phyloP scores from a whole-genome alignment of 257 asterid genomes.

The Datura wrightii region DNA sequence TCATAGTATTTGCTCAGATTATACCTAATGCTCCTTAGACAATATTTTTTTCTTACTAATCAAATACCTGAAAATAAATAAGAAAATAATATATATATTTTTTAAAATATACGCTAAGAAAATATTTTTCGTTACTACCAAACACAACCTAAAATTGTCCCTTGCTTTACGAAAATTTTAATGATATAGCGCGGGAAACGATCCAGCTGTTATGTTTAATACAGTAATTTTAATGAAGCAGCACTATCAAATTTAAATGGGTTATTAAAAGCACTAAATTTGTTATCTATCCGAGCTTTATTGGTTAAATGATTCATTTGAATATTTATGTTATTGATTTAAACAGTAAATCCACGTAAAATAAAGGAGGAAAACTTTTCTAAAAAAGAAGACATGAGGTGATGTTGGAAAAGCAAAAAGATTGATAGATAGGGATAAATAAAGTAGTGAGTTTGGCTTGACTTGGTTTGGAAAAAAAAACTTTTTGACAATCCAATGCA shows the following conservation, averaged over 20 bases:
- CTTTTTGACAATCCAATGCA: conserved; percentile 41
- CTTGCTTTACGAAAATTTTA: background rate
- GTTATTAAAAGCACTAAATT: background rate
- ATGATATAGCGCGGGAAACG: background rate
- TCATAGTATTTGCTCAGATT: too few species aligned
- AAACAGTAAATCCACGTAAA: conserved; percentile 19
- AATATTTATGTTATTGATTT: background rate
- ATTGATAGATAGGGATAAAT: background rate
- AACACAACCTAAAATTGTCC: too few species aligned
- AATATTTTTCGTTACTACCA: too few species aligned
- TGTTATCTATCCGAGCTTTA: background rate
- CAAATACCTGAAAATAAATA: too few species aligned
- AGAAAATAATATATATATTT: too few species aligned
- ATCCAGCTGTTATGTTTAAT: background rate
- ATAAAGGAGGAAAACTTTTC: background rate
- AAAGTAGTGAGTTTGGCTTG: conserved; percentile 17
- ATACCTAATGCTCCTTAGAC: too few species aligned
- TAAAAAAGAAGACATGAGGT: conserved; percentile 28
- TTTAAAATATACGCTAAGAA: too few species aligned
- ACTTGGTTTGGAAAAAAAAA: background rate
- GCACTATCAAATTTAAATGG: background rate
- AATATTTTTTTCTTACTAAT: too few species aligned
- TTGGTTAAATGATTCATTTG: background rate
- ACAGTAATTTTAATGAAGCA: background rate
- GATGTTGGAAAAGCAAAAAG: conserved; percentile 47